Evolutionary conservation across 306 rosid genomes (phyloP), one percentile per base, ranked within the genome.

Genomic region (Trichosanthes cucumerina): DNA sequence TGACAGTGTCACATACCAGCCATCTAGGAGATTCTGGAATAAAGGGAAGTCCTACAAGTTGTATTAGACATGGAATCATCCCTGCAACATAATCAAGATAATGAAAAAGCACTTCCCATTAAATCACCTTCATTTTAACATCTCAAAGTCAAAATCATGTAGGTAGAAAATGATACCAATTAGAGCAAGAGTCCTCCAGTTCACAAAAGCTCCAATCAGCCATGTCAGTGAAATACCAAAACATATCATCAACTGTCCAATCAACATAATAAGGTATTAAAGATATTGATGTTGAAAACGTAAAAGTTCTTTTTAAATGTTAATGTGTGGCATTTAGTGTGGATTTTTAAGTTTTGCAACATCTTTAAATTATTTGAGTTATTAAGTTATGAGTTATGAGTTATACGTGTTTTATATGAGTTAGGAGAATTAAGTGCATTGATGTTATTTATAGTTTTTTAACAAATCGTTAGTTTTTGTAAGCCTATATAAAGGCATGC

Each of bases 21-120:
- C 97, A 94, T 86, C 97, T 92, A 56, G 98, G 98, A 62, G 97
- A 95, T 85, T 95, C 92, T 4, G 92, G 96, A 76, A 92, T 87
- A 84, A 92, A 92, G 71, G 86, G 81, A 34, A 91, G 87, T 80
- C 96, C 85, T 47, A 92, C 19, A 75, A 92, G 90, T 80, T 90
- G 98, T 75, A 81, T 41, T 72, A 81, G 21, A 76, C 92, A 95
- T 1, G 97, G 92, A 79, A 89, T 79, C 57, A 31, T 70, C 69
- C 96, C 92, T 95, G 82, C 69, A 73, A 77, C 69, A 44, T 34
- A 72, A 43, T 79, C 41, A 49, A 82, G 38, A 53, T n/a, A 76
- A 38, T 34, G 19, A 78, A 46, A 63, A 62, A 44, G 0, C 33
- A 62, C 5, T 49, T 6, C 14, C 14, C 8, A 49, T 54, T 8